These are phyloP conservation scores for Plectranthus barbatus DNA, from an alignment of 257 asterid species.

Conservation along the genomic window DNA sequence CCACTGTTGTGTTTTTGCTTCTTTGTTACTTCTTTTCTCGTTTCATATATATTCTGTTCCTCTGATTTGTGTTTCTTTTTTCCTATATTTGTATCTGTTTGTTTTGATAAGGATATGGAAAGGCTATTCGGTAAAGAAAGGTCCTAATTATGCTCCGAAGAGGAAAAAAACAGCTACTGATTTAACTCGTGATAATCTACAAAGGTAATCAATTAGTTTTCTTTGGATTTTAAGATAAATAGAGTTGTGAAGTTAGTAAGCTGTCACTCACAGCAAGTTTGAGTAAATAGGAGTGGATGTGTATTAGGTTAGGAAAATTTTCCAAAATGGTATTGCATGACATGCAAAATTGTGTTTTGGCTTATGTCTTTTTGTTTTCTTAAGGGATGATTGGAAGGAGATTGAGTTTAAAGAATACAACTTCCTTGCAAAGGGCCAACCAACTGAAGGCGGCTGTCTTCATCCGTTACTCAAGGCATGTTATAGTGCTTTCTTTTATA, in stretches of 20 bases:
- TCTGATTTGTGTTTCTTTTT: neutral
- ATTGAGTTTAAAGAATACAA: conserved; percentile 87
- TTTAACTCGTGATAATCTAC: conserved; percentile 81
- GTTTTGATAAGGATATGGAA: conserved; percentile 62
- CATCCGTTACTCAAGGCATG: conserved; percentile 93
- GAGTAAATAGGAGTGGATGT: too few species aligned
- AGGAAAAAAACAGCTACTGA: conserved; percentile 92
- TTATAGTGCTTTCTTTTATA: conserved; percentile 3
- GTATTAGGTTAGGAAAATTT: too few species aligned
- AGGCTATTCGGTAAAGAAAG: conserved; percentile 73
- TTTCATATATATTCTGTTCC: neutral
- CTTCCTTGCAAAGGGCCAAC: conserved; percentile 94
- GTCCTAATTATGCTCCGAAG: conserved; percentile 85
- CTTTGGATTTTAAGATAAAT: neutral
- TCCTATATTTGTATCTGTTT: conserved; percentile 7
- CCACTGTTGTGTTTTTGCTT: conserved; percentile 3
- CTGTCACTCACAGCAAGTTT: too few species aligned
- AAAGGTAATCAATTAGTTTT: conserved; percentile 39
- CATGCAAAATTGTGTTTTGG: too few species aligned
- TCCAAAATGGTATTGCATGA: too few species aligned
- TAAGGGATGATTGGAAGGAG: conserved; percentile 92
- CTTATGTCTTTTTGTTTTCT: neutral
- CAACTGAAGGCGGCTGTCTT: conserved; percentile 90
- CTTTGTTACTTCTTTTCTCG: neutral
- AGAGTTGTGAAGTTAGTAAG: neutral